Evolutionary conservation across 495 filamentous ascomycete species (phyloP).

Genomic region (Xylaria castorea): DNA sequence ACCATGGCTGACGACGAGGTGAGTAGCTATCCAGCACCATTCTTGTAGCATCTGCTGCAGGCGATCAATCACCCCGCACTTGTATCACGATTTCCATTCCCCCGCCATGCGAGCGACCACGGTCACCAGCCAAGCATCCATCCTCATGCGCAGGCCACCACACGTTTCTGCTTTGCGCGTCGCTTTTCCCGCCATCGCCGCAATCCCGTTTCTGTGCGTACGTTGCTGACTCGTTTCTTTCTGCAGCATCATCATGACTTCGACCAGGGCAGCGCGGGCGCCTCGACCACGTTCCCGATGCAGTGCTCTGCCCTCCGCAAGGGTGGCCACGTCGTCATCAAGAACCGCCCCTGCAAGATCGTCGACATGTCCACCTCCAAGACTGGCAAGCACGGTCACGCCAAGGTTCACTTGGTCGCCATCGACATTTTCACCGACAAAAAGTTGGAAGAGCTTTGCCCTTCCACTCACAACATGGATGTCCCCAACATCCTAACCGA

Average conservation of each 20-base stretch:
- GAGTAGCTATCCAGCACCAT: slow-evolving; percentile 32
- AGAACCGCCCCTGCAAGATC: slow-evolving; percentile 98
- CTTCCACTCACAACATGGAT: slow-evolving; percentile 99
- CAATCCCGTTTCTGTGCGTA: slow-evolving; percentile 21
- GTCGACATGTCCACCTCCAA: slow-evolving; percentile 99
- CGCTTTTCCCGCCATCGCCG: slow-evolving; percentile 18
- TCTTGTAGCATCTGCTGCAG: slow-evolving; percentile 24
- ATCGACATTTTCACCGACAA: slow-evolving; percentile 99
- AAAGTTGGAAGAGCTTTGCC: slow-evolving; percentile 99
- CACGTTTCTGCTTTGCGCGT: slow-evolving; percentile 21
- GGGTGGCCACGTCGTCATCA: slow-evolving; percentile 98
- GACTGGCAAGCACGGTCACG: slow-evolving; percentile 99
- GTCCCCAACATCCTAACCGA: slow-evolving; percentile 88
- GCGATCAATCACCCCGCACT: slow-evolving; percentile 37
- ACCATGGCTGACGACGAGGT: slow-evolving; percentile 69
- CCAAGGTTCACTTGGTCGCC: slow-evolving; percentile 97
- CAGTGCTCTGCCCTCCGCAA: slow-evolving; percentile 99
- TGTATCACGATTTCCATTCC: slow-evolving; percentile 29
- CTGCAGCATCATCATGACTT: slow-evolving; percentile 89
- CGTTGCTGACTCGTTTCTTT: slow-evolving; percentile 35
- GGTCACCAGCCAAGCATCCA: slow-evolving; percentile 3
- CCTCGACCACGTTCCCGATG: slow-evolving; percentile 92
- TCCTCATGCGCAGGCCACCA: neutral
- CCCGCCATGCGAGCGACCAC: slow-evolving; percentile 21
- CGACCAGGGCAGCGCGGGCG: slow-evolving; percentile 90